Evolutionary conservation across 805 yeast genomes (phyloP).

Genomic region (Torulaspora microellipsoides): DNA sequence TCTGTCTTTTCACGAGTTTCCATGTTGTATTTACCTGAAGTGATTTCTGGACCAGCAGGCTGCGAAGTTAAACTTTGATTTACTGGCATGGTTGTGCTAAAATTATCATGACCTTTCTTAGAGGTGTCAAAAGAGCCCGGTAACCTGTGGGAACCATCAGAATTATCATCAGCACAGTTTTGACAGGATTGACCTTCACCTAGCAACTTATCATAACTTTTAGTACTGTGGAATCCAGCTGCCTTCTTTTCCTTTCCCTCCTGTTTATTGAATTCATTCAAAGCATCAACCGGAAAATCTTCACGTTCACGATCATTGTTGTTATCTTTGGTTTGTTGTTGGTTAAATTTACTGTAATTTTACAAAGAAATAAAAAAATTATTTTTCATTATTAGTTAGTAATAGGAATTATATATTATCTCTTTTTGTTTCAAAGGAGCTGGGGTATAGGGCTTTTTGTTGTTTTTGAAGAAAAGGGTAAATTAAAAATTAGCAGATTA

Average conservation of each 20-base stretch:
- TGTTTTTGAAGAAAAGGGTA: background rate
- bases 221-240: conserved; percentile 6
- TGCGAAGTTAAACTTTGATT: conserved; percentile 1
- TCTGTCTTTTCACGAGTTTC: conserved; percentile 5
- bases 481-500: conserved; percentile 1
- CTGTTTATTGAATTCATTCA: conserved; percentile 6
- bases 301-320: conserved; percentile 11
- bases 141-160: background rate
- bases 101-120: background rate
- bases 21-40: conserved; percentile 6
- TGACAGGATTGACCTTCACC: conserved; percentile 13
- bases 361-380: conserved; percentile 1
- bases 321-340: conserved; percentile 1
- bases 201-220: conserved; percentile 8
- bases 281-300: conserved; percentile 17
- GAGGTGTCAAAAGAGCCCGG: conserved; percentile 9
- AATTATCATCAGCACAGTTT: conserved; percentile 5
- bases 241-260: background rate
- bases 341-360: conserved; percentile 5
- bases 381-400: conserved; percentile 11
- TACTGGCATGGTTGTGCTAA: conserved; percentile 9
- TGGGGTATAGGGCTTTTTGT: background rate
- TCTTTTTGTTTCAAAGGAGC: conserved; percentile 1
- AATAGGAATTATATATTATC: conserved; percentile 6
- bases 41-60: background rate